phyloP scores from a whole-genome alignment of 805 yeast species.

The Clavispora asparagi region DNA sequence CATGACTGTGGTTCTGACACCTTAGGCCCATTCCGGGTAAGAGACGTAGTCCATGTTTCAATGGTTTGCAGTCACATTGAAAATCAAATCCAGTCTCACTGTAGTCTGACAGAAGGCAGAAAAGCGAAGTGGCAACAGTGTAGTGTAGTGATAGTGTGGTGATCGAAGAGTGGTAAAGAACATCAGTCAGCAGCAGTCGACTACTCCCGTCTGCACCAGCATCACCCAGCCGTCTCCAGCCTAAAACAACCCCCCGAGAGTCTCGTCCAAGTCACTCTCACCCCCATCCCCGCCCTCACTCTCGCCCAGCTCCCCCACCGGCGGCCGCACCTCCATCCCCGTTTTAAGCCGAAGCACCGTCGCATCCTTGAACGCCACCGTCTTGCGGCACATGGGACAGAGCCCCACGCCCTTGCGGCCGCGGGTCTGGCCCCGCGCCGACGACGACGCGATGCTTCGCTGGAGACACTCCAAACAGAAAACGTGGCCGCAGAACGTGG shows the following conservation, averaged over 20 bases:
- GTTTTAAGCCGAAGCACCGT: conserved; percentile 13
- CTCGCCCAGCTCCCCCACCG: conserved; percentile 3
- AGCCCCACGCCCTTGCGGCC: conserved; percentile 35
- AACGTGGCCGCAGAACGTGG: conserved; percentile 40
- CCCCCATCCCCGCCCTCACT: conserved; percentile 1
- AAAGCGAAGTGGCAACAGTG: too few relatives aligned
- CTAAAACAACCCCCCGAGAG: background rate
- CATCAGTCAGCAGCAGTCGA: too few relatives aligned
- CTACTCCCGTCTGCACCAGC: too few relatives aligned
- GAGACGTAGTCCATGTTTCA: too few relatives aligned
- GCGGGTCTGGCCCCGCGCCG: conserved; percentile 38
- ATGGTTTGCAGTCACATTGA: too few relatives aligned
- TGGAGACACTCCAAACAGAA: conserved; percentile 40
- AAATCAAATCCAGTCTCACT: too few relatives aligned
- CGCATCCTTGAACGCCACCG: conserved; percentile 35
- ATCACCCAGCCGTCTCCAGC: too few relatives aligned
- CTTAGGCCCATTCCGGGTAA: too few relatives aligned
- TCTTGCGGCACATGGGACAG: conserved; percentile 40
- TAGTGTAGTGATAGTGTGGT: too few relatives aligned
- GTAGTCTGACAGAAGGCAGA: too few relatives aligned
- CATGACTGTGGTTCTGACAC: too few relatives aligned
- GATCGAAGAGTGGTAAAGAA: too few relatives aligned
- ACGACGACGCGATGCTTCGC: conserved; percentile 33
- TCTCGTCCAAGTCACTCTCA: background rate
- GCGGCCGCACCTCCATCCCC: conserved; percentile 8